phyloP scores from a whole-genome alignment of 179 eudicot species.

The Drosera spatulata region DNA sequence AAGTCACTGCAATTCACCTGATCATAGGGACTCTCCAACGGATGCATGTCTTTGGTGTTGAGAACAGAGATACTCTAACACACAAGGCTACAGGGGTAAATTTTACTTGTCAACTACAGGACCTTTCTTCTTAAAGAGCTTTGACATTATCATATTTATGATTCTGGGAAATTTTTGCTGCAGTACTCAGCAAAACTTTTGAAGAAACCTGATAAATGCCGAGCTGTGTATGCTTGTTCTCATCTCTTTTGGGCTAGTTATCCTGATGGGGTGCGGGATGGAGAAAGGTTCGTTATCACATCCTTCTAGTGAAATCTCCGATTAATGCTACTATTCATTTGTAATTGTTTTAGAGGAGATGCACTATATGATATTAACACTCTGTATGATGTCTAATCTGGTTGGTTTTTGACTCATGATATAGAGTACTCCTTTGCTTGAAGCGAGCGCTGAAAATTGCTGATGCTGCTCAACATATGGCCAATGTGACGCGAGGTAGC shows the following conservation, averaged over 20 bases:
- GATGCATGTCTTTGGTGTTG: slow-evolving; percentile 79
- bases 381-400: not conserved
- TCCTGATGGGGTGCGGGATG: slow-evolving; percentile 72
- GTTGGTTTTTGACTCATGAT: slow-evolving; percentile 7
- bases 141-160: not conserved
- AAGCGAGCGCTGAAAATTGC: slow-evolving; percentile 93
- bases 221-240: slow-evolving; percentile 92
- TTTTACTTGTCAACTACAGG: slow-evolving; percentile 1
- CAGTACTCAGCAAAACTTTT: slow-evolving; percentile 97
- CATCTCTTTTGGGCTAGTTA: slow-evolving; percentile 95
- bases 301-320: no score
- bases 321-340: no score
- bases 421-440: slow-evolving; percentile 91
- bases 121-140: slow-evolving; percentile 5
- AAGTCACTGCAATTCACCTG: slow-evolving; percentile 85
- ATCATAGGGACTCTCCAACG: slow-evolving; percentile 90
- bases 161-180: slow-evolving; percentile 5
- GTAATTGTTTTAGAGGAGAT: no score
- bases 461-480: slow-evolving; percentile 94
- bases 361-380: not conserved
- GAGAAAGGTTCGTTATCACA: slow-evolving; percentile 55
- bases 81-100: slow-evolving; percentile 98
- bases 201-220: slow-evolving; percentile 93
- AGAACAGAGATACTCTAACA: slow-evolving; percentile 89
- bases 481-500: slow-evolving; percentile 82